phyloP scores from a whole-genome alignment of 176 grass and related monocot species.

The Oryza officinalis region DNA sequence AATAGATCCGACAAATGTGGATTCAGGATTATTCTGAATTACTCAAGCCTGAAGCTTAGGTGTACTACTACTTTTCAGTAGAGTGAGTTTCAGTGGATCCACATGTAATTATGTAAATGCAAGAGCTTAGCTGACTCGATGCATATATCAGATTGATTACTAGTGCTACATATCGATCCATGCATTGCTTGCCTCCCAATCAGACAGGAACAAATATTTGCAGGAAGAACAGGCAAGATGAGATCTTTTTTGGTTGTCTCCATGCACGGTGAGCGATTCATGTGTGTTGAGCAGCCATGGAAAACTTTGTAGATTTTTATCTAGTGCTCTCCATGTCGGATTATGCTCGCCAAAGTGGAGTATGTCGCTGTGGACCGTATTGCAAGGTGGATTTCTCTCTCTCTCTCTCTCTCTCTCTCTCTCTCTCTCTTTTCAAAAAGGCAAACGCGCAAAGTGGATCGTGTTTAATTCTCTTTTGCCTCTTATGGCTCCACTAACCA shows the following conservation, averaged over 20 bases:
- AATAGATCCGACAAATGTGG: neutral
- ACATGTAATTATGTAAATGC: too few species aligned
- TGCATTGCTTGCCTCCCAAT: neutral
- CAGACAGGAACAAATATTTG: neutral
- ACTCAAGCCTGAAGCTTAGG: neutral
- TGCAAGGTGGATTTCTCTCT: neutral
- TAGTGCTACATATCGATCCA: neutral
- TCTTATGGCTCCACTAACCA: neutral
- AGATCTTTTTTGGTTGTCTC: neutral
- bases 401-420: too few species aligned
- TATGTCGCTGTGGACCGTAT: neutral
- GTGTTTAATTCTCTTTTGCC: neutral
- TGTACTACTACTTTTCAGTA: neutral
- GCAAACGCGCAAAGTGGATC: neutral
- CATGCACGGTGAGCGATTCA: neutral
- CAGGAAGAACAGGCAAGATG: neutral
- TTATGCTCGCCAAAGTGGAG: slow-evolving; percentile 20
- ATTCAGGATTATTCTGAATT: neutral
- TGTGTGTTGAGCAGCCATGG: neutral
- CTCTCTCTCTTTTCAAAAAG: neutral
- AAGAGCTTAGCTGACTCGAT: neutral
- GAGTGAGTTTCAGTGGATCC: neutral
- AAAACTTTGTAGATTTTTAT: slow-evolving; percentile 17
- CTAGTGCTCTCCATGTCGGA: slow-evolving; percentile 36
- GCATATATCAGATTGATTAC: neutral